Evolutionary conservation across 805 yeast genomes (phyloP), one percentile per base, ranked within the genome.

Genomic region (Yamadazyma sp.): DNA sequence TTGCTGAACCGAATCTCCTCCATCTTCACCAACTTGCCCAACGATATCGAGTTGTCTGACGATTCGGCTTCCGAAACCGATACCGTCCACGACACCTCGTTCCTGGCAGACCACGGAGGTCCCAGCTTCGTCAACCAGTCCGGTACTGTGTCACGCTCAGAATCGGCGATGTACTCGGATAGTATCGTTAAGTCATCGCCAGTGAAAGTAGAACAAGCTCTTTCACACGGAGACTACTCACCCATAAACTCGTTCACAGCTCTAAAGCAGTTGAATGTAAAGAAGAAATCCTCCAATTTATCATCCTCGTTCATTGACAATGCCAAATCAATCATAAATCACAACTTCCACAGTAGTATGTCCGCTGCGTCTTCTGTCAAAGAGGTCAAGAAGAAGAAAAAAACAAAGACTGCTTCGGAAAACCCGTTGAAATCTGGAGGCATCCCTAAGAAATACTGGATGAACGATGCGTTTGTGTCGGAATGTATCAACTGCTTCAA

Each of bases 401-500:
- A 56, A 53, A 36, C 61, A 60, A 57, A 54, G 28, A 48, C 53
- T 21, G 44, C 58, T 5, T 61, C 67, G 2, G 64, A 67, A 31
- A 69, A 69, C 35, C 75, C 75, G 1, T 57, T 69, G 39, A 69
- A 69, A 42, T 59, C 54, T 28, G 75, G 75, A 26, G 80, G 83
- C 1, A 70, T 82, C 3, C 80, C 84, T 2, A 75, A 77, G 42
- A 91, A 88, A 54, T 91, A 88, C 57, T 91, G 99, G 99, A 82
- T 91, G 87, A 88, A 90, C 52, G 97, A 91, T 63, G 85, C 91
- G 28, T 85, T 88, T 42, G 95, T 95, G 0, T 76, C 82, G 6
- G 93, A 88, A 45, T 91, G 99, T 53, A 78, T 88, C 41, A 73
- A 82, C 11, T 91, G 98, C 59, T 86, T 84, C 39, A 73, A 80